These are phyloP conservation scores for Petunia hybrid DNA, from an alignment of 305 asterid species.

Conservation along the genomic window DNA sequence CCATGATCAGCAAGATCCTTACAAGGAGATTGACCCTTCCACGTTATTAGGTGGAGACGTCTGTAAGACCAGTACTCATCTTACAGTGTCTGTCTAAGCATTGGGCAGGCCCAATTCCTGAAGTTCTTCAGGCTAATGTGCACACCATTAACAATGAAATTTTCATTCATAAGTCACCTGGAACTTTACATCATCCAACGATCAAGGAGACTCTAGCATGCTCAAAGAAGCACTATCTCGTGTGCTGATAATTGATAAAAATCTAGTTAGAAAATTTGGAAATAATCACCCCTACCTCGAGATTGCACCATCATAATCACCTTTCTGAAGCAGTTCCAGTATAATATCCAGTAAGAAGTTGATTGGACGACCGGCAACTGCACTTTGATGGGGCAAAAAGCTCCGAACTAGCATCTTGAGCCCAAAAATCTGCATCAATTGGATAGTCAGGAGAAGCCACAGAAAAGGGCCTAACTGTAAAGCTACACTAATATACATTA, in stretches of 20 bases:
- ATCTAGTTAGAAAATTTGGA: neutral
- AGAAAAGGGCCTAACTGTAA: conserved; percentile 22
- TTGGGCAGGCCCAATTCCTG: neutral
- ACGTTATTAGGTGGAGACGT: conserved; percentile 25
- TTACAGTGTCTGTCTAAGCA: conserved; percentile 3
- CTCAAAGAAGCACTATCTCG: conserved; percentile 23
- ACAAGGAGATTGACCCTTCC: conserved; percentile 20
- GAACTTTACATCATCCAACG: neutral
- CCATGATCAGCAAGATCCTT: conserved; percentile 23
- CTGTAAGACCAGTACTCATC: neutral
- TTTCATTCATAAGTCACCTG: conserved; percentile 23
- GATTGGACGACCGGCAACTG: conserved; percentile 54
- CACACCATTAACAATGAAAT: conserved; percentile 8
- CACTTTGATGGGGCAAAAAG: conserved; percentile 68
- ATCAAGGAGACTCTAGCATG: neutral
- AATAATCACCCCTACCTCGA: conserved; percentile 54
- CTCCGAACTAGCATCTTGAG: conserved; percentile 83
- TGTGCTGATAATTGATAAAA: neutral
- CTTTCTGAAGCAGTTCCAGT: conserved; percentile 66
- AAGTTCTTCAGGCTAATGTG: conserved; percentile 1
- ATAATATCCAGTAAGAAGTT: conserved; percentile 65
- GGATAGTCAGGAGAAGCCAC: conserved; percentile 7
- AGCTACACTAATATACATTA: neutral
- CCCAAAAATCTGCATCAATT: conserved; percentile 72
- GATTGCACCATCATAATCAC: conserved; percentile 52